Percentiles rank a stretch among this genome's conserved stretches.
Conservation (phyloP, 805 yeast species). For the Debaryomyces castellii region DNA sequence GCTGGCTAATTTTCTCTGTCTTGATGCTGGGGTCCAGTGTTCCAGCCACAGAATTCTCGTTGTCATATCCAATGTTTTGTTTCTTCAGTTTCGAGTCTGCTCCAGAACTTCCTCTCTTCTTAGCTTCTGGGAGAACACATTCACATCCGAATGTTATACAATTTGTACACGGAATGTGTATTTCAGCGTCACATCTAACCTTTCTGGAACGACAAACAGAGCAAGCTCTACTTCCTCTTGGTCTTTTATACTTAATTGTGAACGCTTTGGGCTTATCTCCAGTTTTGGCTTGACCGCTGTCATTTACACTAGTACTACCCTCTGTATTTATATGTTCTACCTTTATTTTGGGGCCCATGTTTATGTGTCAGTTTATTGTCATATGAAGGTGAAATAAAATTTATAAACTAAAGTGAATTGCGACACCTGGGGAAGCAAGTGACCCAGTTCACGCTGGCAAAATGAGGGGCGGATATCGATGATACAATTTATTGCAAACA, state of each 20-base stretch:
- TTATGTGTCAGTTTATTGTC: background rate
- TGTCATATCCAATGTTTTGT: background rate
- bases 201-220: conserved; percentile 75
- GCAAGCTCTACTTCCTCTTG: conserved; percentile 72
- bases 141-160: conserved; percentile 72
- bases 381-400: background rate
- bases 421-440: background rate
- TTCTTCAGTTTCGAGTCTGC: conserved; percentile 15
- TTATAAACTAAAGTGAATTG: background rate
- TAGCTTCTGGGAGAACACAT: conserved; percentile 65
- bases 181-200: conserved; percentile 75
- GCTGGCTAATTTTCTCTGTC: conserved; percentile 4
- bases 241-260: conserved; percentile 48
- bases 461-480: background rate
- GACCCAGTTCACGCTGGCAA: background rate
- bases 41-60: background rate
- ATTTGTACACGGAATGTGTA: conserved; percentile 50
- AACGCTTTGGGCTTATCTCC: conserved; percentile 42
- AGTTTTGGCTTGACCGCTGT: background rate
- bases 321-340: conserved; percentile 8
- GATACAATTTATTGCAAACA: background rate
- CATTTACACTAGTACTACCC: background rate
- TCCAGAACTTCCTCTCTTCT: conserved; percentile 36
- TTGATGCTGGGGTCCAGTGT: background rate
- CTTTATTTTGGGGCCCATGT: conserved; percentile 16